phyloP scores from a whole-genome alignment of 257 asterid genomes.

The Thymus mandschuricus region DNA sequence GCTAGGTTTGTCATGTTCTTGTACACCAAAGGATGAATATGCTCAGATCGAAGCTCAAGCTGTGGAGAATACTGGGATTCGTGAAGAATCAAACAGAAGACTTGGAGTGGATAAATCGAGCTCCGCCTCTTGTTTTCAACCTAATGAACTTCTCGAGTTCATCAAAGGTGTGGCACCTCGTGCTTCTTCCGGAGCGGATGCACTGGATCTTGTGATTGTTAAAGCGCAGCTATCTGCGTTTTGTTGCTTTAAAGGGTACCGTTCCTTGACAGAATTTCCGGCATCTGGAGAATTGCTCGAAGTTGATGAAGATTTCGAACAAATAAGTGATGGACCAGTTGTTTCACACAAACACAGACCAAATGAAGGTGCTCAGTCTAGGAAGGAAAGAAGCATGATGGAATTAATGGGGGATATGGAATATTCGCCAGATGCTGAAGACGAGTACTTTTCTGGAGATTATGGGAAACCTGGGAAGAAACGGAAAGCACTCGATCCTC shows the following conservation, averaged over 20 bases:
- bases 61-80: constrained; percentile 82
- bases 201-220: constrained; percentile 68
- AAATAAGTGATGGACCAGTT: constrained; percentile 31
- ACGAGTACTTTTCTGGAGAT: constrained; percentile 45
- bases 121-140: constrained; percentile 59
- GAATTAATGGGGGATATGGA: constrained; percentile 58
- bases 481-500: constrained; percentile 57
- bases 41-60: constrained; percentile 60
- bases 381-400: constrained; percentile 67
- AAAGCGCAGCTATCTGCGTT: constrained; percentile 74
- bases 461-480: constrained; percentile 49
- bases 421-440: constrained; percentile 56
- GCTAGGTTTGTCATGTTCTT: constrained; percentile 83
- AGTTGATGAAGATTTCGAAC: constrained; percentile 38
- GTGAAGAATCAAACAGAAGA: constrained; percentile 75
- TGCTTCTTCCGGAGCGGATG: constrained; percentile 56
- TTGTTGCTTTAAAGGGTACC: constrained; percentile 68
- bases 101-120: constrained; percentile 69
- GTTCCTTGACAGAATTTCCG: constrained; percentile 47
- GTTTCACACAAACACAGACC: constrained; percentile 49
- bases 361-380: constrained; percentile 51
- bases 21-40: constrained; percentile 55
- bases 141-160: constrained; percentile 66
- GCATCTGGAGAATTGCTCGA: constrained; percentile 56
- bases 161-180: constrained; percentile 57